phyloP scores from a whole-genome alignment of 1,139 yeast species.

The Blastobotrys serpentis region DNA sequence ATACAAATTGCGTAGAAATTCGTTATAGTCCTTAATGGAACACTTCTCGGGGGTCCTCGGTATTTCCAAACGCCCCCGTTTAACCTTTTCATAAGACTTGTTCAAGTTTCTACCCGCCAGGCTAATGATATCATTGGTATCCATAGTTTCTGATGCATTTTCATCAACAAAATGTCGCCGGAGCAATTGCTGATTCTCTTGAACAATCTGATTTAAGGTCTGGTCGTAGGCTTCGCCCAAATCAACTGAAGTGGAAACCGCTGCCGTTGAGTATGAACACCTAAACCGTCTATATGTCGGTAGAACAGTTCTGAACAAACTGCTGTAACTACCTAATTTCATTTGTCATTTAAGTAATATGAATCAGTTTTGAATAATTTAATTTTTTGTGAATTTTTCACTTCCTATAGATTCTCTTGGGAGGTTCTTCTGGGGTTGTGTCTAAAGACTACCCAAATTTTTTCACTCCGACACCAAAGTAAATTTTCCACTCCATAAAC shows the following conservation, averaged over 20 bases:
- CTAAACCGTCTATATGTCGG: too few species aligned
- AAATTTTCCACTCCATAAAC: constrained; percentile 1
- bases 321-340: constrained; percentile 3
- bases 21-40: constrained; percentile 21
- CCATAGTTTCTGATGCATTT: constrained; percentile 8
- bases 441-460: too few species aligned
- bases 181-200: constrained; percentile 15
- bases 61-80: constrained; percentile 10
- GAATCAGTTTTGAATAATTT: too few species aligned
- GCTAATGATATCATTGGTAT: constrained; percentile 8
- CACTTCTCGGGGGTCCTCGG: constrained; percentile 10
- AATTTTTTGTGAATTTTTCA: constrained; percentile 4
- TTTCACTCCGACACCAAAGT: constrained; percentile 11
- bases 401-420: neutral
- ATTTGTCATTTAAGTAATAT: constrained; percentile 1
- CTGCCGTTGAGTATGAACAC: too few species aligned
- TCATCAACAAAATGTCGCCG: too few species aligned
- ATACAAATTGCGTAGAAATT: constrained; percentile 42
- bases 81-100: constrained; percentile 6
- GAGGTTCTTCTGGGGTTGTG: neutral
- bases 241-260: constrained; percentile 5
- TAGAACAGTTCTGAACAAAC: neutral
- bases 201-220: constrained; percentile 14
- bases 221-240: constrained; percentile 13
- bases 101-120: constrained; percentile 8